Evolutionary conservation across 2,329 filamentous ascomycete genomes (phyloP).

Genomic region (Colletotrichum orchidophilum): DNA sequence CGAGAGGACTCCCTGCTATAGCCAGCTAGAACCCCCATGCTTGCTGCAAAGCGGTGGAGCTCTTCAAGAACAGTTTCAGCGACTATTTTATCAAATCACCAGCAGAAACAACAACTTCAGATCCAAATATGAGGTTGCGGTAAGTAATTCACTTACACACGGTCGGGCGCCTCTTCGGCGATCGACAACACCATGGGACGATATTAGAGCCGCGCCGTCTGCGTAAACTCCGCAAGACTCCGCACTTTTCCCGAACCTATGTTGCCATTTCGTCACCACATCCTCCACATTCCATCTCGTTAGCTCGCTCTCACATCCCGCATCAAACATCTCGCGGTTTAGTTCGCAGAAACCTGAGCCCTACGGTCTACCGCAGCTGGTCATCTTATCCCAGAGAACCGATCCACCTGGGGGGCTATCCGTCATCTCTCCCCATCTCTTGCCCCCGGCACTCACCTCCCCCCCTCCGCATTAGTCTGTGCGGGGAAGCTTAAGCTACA

Average conservation of each 20-base stretch:
- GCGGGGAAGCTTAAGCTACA: slow-evolving; percentile 29
- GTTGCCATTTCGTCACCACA: slow-evolving; percentile 16
- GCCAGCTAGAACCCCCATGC: background rate
- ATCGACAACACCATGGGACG: slow-evolving; percentile 10
- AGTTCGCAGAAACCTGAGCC: background rate
- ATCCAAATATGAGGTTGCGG: background rate
- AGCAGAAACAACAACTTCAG: no score
- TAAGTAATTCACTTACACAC: slow-evolving; percentile 5
- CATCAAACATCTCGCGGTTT: slow-evolving; percentile 1
- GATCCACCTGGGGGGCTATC: background rate
- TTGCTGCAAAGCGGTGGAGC: background rate
- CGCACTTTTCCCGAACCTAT: slow-evolving; percentile 15
- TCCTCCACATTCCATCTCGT: background rate
- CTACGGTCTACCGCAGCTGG: background rate
- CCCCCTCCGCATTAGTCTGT: background rate
- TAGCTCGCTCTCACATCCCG: background rate
- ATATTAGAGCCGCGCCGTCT: slow-evolving; percentile 1
- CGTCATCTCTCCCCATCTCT: background rate
- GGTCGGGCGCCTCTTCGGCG: slow-evolving; percentile 2
- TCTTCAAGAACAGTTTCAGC: background rate
- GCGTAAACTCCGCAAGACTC: slow-evolving; percentile 28
- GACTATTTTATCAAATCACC: background rate
- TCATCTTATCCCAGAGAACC: background rate
- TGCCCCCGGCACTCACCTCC: background rate
- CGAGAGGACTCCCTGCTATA: background rate